A percentile compares a stretch with the other conserved stretches of the same genome.
Evolutionary conservation across 352 stramenopile genomes (phyloP).

Genomic region (Phytophthora citricola): DNA sequence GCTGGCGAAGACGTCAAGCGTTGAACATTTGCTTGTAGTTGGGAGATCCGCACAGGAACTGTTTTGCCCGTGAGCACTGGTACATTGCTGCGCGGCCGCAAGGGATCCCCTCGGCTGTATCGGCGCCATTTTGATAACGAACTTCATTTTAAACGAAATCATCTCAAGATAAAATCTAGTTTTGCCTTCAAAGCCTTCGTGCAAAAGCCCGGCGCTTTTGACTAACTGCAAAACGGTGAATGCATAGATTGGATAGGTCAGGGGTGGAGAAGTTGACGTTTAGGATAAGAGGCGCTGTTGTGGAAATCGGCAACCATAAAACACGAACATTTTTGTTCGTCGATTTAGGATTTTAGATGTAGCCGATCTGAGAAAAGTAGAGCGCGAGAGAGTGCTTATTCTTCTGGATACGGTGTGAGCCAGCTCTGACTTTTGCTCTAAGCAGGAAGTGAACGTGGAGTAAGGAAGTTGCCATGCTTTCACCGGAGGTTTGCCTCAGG

Average conservation of each 20-base stretch:
- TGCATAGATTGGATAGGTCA: constrained; percentile 15
- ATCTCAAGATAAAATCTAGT: constrained; percentile 6
- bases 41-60: constrained; percentile 4
- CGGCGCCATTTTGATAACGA: too few species aligned
- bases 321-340: constrained; percentile 15
- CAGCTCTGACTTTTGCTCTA: too few species aligned
- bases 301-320: constrained; percentile 8
- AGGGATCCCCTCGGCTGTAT: not conserved
- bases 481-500: not conserved
- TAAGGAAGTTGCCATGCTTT: not conserved
- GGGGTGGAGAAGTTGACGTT: constrained; percentile 9
- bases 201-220: not conserved
- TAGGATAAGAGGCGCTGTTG: constrained; percentile 4
- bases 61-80: not conserved
- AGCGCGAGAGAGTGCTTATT: constrained; percentile 35
- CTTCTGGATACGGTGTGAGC: constrained; percentile 13
- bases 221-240: constrained; percentile 7
- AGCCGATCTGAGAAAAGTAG: constrained; percentile 31
- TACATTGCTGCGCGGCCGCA: not conserved
- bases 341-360: constrained; percentile 12
- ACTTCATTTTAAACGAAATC: not conserved
- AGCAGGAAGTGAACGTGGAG: too few species aligned
- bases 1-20: constrained; percentile 7
- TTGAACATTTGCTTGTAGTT: constrained; percentile 30
- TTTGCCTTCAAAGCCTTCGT: not conserved